Evolutionary conservation across 148 eudicot genomes (phyloP).

Genomic region (Arbutus unedo): DNA sequence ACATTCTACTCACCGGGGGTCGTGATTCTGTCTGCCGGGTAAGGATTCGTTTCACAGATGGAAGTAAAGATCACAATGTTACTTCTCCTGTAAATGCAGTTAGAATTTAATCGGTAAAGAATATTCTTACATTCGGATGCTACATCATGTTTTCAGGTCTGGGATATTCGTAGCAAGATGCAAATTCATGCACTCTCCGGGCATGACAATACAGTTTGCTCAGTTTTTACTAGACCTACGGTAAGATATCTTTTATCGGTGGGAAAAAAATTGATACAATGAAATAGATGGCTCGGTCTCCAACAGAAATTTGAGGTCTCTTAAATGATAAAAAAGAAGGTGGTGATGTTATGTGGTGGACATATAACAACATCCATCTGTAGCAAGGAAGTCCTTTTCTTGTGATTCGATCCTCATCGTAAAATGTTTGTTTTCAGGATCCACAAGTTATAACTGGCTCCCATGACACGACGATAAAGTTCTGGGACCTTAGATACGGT

Average conservation of each 20-base stretch:
- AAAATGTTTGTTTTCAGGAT: constrained; percentile 52
- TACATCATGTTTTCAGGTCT: constrained; percentile 52
- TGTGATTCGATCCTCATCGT: constrained; percentile 12
- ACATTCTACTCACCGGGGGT: constrained; percentile 89
- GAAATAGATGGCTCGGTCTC: no score
- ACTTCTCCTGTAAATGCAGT: neutral
- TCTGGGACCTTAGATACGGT: constrained; percentile 95
- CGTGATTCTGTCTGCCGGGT: constrained; percentile 99
- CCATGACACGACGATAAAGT: constrained; percentile 89
- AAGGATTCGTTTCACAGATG: constrained; percentile 12
- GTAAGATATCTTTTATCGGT: constrained; percentile 37
- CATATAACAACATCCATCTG: neutral
- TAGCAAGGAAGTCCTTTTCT: neutral
- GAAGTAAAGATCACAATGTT: neutral
- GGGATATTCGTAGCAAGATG: constrained; percentile 96
- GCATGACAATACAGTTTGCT: constrained; percentile 96
- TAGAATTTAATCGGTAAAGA: neutral
- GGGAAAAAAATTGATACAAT: neutral
- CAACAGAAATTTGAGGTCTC: neutral
- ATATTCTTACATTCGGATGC: neutral
- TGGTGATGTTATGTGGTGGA: neutral
- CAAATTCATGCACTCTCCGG: constrained; percentile 87
- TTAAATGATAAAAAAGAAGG: no score
- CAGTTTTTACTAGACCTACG: constrained; percentile 89
- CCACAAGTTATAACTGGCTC: constrained; percentile 98